These are phyloP conservation scores for Neofusicoccum sp. DNA, from an alignment of 2,329 filamentous ascomycete genomes.

Conservation along the genomic window DNA sequence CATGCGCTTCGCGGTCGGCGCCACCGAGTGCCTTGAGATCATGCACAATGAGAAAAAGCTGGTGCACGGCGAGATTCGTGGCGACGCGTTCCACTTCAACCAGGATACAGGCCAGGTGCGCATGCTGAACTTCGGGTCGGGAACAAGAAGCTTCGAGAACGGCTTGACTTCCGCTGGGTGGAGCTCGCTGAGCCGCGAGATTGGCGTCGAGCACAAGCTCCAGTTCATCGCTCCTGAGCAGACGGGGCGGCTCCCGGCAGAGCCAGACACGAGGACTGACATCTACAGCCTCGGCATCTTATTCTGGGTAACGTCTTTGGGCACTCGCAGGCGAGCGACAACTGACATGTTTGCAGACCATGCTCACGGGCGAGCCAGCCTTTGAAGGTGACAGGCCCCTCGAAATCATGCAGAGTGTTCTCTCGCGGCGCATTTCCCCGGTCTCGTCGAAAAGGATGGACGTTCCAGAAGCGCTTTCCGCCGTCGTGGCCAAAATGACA, in stretches of 20 bases:
- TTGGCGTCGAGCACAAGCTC: constrained; percentile 85
- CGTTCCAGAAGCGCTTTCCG: constrained; percentile 78
- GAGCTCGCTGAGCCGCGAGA: constrained; percentile 78
- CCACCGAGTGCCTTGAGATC: constrained; percentile 82
- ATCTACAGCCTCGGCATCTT: constrained; percentile 90
- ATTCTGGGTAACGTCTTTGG: constrained; percentile 67
- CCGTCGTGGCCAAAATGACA: constrained; percentile 89
- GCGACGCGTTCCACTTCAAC: constrained; percentile 89
- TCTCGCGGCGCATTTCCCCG: constrained; percentile 75
- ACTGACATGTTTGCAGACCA: constrained; percentile 28
- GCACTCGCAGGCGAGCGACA: background rate
- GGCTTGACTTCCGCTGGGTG: constrained; percentile 82
- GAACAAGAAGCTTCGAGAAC: constrained; percentile 86
- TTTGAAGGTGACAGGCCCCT: constrained; percentile 80
- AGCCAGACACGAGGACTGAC: constrained; percentile 89
- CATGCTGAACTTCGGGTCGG: constrained; percentile 83
- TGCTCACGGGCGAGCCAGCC: constrained; percentile 76
- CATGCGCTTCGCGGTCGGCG: constrained; percentile 88
- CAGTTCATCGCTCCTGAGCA: constrained; percentile 94
- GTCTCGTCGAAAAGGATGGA: constrained; percentile 79
- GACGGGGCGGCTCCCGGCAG: constrained; percentile 87
- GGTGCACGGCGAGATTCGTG: constrained; percentile 87
- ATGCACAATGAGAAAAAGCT: constrained; percentile 87
- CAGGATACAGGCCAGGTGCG: constrained; percentile 70
- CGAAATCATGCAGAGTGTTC: constrained; percentile 88